Evolutionary conservation across 805 yeast genomes (phyloP).

Genomic region (Suhomyces xylopsoci): DNA sequence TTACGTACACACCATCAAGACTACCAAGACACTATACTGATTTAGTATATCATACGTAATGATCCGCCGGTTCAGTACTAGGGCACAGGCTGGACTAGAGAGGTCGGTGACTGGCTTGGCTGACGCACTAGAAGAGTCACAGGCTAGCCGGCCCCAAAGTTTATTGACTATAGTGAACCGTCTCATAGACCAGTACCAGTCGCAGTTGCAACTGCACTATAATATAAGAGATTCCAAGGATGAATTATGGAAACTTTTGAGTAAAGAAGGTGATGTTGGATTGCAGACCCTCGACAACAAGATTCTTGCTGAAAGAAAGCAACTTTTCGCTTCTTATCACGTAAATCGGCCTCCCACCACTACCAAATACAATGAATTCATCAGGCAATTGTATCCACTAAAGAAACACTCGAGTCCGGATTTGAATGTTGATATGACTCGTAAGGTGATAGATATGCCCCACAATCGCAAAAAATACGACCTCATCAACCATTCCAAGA

Average conservation of each 20-base stretch:
- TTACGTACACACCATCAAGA: background rate
- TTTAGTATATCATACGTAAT: background rate
- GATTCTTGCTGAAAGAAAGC: background rate
- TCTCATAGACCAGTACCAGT: background rate
- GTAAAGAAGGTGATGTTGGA: background rate
- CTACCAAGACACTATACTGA: background rate
- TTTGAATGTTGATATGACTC: background rate
- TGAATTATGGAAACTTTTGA: background rate
- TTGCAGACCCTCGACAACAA: background rate
- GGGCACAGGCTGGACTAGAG: background rate
- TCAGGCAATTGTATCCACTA: slow-evolving; percentile 19
- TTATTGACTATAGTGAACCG: background rate
- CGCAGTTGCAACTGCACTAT: background rate
- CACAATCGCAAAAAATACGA: slow-evolving; percentile 11
- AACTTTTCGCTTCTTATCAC: background rate
- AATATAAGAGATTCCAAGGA: background rate
- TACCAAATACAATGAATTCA: slow-evolving; percentile 9
- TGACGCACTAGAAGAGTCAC: background rate
- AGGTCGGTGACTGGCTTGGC: background rate
- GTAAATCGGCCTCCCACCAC: background rate
- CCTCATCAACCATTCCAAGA: slow-evolving; percentile 21
- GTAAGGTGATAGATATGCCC: slow-evolving; percentile 2
- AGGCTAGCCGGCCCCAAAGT: background rate
- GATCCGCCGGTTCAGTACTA: background rate
- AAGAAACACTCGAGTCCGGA: background rate